phyloP scores from a whole-genome alignment of 441 rosid species.

The Adansonia rubrostipa region DNA sequence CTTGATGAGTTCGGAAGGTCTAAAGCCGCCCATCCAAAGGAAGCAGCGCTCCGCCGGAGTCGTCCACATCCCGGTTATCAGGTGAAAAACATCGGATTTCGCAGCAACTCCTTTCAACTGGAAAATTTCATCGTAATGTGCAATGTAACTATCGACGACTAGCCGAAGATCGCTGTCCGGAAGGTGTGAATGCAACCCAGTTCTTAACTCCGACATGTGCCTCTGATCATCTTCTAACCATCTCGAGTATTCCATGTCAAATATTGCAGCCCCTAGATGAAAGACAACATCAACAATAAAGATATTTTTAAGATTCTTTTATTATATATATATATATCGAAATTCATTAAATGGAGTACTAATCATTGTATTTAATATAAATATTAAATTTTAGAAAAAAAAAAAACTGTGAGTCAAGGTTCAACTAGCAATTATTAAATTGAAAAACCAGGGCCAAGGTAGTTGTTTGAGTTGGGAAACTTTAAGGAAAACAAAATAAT shows the following conservation, averaged over 20 bases:
- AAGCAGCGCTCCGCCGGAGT: slow-evolving; percentile 77
- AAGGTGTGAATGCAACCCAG: slow-evolving; percentile 65
- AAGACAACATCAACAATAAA: neutral
- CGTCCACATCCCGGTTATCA: slow-evolving; percentile 68
- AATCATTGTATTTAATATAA: slow-evolving; percentile 5
- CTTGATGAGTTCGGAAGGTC: slow-evolving; percentile 88
- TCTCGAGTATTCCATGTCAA: slow-evolving; percentile 74
- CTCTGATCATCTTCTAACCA: slow-evolving; percentile 74
- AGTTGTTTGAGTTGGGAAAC: neutral
- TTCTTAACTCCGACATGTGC: slow-evolving; percentile 67
- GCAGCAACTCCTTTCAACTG: slow-evolving; percentile 55
- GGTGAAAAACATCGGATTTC: slow-evolving; percentile 66
- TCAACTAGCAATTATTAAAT: slow-evolving; percentile 26
- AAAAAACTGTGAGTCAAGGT: slow-evolving; percentile 16
- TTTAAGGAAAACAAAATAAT: neutral
- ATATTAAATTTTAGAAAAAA: too few species aligned
- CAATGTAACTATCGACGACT: slow-evolving; percentile 62
- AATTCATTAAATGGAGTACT: slow-evolving; percentile 7
- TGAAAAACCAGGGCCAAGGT: neutral
- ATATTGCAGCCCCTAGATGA: slow-evolving; percentile 60
- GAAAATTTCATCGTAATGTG: slow-evolving; percentile 70
- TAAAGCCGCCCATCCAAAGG: slow-evolving; percentile 79
- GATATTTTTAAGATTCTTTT: too few species aligned
- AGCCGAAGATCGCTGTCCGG: slow-evolving; percentile 56
- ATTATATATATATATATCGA: neutral